Base-by-base conservation (phyloP, 768 basidiomycete species). In the Agrocybe pediades region DNA sequence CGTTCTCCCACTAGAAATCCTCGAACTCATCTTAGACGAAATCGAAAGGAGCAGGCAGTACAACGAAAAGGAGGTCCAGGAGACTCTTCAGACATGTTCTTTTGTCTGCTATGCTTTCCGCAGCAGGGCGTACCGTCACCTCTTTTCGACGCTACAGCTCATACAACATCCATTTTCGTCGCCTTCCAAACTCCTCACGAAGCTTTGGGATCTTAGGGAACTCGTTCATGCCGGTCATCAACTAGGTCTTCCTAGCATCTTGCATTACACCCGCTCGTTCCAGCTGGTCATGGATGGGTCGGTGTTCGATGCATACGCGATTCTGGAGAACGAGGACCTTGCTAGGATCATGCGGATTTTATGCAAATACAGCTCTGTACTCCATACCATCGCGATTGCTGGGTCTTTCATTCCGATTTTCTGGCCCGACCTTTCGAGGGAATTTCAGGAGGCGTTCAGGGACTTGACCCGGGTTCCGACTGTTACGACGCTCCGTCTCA, bases 201-300 rank as follows among this genome's bases (percentile, higher is more conserved):
- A 42, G 23, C 20, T 58, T 16, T 48, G 51, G 46, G 44, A 49
- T 17, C 54, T 58, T 8, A 17, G 45, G 7, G 54, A 56, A 2
- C 20, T 59, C 17, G 51, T 53, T n/a, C 36, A 40, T 15, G 33
- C 43, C 6, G 58, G 54, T 13, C 46, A 45, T 30, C 17, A n/a
- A 9, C 24, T 59, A 27, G 24, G n/a, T 5, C 46, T 59, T 44
- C 53, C 56, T 8, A 54, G 50, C 11, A 42, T 53, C 8, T 45
- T 61, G 16, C 43, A 55, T 23, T 56, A 57, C 43, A 25, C 55
- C 39, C 55, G 53, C 16, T 46, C 56, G n/a, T 55, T 61, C 29
- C 41, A 45, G 21, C 39, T 61, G 41, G 47, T 55, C 8, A 57
- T 55, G 51, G 54, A 61, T 20, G 56, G 60, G 21, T 61, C 60